A percentile compares a stretch with the other conserved stretches of the same genome.
Evolutionary conservation across 345 rosid species (phyloP).

Genomic region (Angophora floribunda): DNA sequence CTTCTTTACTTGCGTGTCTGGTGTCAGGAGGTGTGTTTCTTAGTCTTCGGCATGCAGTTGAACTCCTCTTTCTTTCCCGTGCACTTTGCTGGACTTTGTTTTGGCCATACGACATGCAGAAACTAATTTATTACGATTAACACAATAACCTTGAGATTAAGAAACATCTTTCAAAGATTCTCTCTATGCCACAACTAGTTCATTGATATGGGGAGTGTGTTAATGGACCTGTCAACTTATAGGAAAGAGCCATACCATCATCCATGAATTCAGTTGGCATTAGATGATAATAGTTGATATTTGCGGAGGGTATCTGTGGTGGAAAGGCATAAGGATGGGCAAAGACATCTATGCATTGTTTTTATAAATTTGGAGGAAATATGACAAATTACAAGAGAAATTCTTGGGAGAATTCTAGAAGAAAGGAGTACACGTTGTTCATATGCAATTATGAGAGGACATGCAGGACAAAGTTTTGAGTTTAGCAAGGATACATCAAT

Average conservation of each 20-base stretch:
- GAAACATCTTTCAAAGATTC: neutral
- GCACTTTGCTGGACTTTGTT: neutral
- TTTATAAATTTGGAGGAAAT: neutral
- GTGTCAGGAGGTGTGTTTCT: neutral
- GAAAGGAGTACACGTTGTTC: neutral
- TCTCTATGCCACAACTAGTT: neutral
- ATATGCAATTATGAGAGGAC: neutral
- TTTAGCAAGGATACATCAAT: neutral
- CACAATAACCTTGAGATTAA: neutral
- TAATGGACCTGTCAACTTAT: neutral
- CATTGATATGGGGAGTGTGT: neutral
- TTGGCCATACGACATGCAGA: neutral
- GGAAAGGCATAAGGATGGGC: neutral
- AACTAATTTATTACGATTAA: neutral
- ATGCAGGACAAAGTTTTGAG: neutral
- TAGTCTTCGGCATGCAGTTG: neutral
- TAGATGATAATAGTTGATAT: neutral
- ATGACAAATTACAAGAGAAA: neutral
- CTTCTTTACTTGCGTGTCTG: neutral
- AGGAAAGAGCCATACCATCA: neutral
- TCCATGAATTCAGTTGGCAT: neutral
- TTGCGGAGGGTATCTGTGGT: neutral
- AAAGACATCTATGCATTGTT: neutral
- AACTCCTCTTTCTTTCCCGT: neutral
- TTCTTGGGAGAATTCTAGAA: neutral